phyloP scores from a whole-genome alignment of 345 rosid genomes.

The Capsella bursapastoris region DNA sequence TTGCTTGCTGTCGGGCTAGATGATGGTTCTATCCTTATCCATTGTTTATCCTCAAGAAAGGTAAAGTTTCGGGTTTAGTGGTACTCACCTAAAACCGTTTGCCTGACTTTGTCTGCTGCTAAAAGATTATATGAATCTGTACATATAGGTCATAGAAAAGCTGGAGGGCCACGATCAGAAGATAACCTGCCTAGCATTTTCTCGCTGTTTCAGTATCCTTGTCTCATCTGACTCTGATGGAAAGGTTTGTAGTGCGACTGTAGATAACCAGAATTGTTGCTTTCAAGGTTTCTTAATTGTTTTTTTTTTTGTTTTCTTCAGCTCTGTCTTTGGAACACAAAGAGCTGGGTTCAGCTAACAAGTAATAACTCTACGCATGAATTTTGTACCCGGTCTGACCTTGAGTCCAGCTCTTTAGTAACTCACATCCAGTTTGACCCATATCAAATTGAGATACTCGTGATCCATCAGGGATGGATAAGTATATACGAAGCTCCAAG shows the following conservation, averaged over 20 bases:
- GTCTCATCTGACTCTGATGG: constrained; percentile 44
- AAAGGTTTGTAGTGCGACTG: constrained; percentile 33
- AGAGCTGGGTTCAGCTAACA: constrained; percentile 34
- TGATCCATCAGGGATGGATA: constrained; percentile 31
- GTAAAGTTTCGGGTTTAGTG: constrained; percentile 28
- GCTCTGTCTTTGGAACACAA: constrained; percentile 45
- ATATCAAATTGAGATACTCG: constrained; percentile 40
- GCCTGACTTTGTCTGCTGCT: neutral
- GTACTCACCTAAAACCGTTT: neutral
- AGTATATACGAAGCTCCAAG: constrained; percentile 18
- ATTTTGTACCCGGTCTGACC: constrained; percentile 22
- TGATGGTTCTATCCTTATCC: constrained; percentile 48
- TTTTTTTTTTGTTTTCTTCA: neutral
- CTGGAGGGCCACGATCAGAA: constrained; percentile 43
- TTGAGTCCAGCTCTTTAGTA: constrained; percentile 19
- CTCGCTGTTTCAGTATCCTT: constrained; percentile 34
- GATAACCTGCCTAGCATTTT: constrained; percentile 41
- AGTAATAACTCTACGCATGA: neutral
- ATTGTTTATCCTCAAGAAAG: constrained; percentile 45
- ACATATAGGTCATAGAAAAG: constrained; percentile 37
- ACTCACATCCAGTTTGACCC: constrained; percentile 43
- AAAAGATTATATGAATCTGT: constrained; percentile 2
- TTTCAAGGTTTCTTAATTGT: constrained; percentile 24
- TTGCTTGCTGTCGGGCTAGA: constrained; percentile 45
- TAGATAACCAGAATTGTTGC: neutral